phyloP scores from a whole-genome alignment of 768 basidiomycete genomes.

The Amanita exitialis region DNA sequence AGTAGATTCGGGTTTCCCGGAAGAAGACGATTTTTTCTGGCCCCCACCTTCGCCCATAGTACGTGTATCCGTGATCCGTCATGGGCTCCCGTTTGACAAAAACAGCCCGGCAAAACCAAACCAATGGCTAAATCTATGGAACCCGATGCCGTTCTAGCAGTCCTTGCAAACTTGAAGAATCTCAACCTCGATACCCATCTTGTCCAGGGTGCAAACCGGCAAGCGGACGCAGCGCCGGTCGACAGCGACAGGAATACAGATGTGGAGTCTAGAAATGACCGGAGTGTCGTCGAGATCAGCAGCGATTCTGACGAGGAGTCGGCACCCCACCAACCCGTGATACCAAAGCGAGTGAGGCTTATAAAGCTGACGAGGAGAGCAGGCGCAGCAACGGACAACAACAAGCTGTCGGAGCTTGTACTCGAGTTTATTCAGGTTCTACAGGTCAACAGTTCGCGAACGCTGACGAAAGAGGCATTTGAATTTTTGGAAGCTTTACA shows the following conservation, averaged over 20 bases:
- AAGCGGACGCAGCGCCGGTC: too few species aligned
- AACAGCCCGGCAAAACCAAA: neutral
- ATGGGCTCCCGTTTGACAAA: neutral
- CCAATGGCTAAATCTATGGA: constrained; percentile 10
- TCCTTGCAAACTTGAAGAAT: constrained; percentile 50
- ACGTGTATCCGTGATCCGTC: constrained; percentile 10
- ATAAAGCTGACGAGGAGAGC: constrained; percentile 33
- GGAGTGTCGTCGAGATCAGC: constrained; percentile 35
- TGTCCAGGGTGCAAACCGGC: neutral
- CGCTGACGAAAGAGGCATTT: constrained; percentile 62
- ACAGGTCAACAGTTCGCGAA: constrained; percentile 55
- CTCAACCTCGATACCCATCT: constrained; percentile 31
- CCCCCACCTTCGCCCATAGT: constrained; percentile 42
- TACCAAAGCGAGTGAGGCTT: constrained; percentile 46
- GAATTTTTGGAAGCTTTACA: constrained; percentile 58
- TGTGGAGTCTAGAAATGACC: neutral
- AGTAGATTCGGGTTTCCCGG: constrained; percentile 44
- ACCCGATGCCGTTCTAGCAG: constrained; percentile 37
- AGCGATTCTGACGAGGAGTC: constrained; percentile 22
- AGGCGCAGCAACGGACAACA: constrained; percentile 41
- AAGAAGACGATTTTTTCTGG: constrained; percentile 60
- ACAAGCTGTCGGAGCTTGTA: constrained; percentile 41
- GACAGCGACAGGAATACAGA: constrained; percentile 2
- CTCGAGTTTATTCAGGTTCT: constrained; percentile 52
- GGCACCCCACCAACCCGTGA: constrained; percentile 20